Evolutionary conservation across 768 basidiomycete genomes (phyloP).

Genomic region (Ramaria rubella): DNA sequence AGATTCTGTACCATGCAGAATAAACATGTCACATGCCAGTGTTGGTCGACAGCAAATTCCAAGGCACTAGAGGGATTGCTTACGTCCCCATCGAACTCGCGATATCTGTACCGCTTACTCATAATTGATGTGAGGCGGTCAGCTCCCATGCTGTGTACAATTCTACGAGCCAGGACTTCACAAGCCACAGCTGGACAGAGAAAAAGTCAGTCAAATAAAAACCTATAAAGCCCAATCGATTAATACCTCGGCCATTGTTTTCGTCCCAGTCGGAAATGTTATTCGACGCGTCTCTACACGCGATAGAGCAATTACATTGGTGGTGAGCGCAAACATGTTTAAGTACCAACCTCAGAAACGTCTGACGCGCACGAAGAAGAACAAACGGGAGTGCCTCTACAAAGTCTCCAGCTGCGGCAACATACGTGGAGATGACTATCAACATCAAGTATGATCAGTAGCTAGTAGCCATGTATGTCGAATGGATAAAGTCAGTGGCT

Average conservation of each 20-base stretch:
- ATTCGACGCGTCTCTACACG: slow-evolving; percentile 56
- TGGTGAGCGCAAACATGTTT: background rate
- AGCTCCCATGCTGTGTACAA: slow-evolving; percentile 61
- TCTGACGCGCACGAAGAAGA: slow-evolving; percentile 66
- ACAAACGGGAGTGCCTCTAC: slow-evolving; percentile 79
- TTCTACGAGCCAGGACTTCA: slow-evolving; percentile 74
- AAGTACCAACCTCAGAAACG: slow-evolving; percentile 50
- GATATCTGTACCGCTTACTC: slow-evolving; percentile 69
- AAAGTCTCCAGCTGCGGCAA: slow-evolving; percentile 82
- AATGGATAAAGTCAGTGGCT: background rate
- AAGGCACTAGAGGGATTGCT: slow-evolving; percentile 72
- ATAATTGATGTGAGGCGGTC: slow-evolving; percentile 66
- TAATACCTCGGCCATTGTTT: slow-evolving; percentile 69
- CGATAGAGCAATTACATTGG: background rate
- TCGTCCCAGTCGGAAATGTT: slow-evolving; percentile 86
- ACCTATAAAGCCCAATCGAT: background rate
- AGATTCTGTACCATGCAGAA: background rate
- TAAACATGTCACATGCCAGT: slow-evolving; percentile 48
- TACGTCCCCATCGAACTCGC: slow-evolving; percentile 66
- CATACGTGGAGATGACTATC: slow-evolving; percentile 68
- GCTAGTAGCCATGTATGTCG: background rate
- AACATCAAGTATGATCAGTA: background rate
- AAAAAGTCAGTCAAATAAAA: background rate
- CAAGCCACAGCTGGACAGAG: slow-evolving; percentile 59
- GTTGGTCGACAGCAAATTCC: slow-evolving; percentile 88